phyloP scores from a whole-genome alignment of 208 protist species.

The Endotrypanum monterogeii region DNA sequence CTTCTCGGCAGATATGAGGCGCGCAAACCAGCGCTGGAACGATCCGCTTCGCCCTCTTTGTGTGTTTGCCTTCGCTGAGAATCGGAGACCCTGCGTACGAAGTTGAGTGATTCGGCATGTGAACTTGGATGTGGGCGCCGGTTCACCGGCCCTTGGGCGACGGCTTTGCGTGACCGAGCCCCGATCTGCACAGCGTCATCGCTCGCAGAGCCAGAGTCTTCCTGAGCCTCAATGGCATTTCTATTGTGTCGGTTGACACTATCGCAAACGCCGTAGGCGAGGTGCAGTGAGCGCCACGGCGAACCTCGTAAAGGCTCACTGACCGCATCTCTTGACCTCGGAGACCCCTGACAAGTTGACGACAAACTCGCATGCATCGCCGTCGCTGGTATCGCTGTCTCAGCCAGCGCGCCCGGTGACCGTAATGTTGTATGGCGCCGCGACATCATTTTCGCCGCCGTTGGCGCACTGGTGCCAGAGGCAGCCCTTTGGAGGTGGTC shows the following conservation, averaged over 20 bases:
- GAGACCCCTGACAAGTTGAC: neutral
- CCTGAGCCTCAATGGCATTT: neutral
- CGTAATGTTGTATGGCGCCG: neutral
- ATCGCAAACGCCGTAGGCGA: conserved; percentile 4
- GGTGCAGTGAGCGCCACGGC: conserved; percentile 13
- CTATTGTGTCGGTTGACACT: neutral
- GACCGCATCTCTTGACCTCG: conserved; percentile 8
- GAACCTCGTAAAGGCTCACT: conserved; percentile 23
- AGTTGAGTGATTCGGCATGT: neutral
- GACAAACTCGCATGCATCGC: neutral
- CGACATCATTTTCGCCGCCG: neutral
- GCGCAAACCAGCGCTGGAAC: neutral
- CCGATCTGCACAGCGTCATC: neutral
- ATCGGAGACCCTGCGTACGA: neutral
- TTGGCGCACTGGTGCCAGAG: neutral
- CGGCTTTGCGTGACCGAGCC: neutral
- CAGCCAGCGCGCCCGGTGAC: neutral
- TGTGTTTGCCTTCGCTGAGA: neutral
- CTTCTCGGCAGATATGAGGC: neutral
- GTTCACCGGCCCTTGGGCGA: neutral
- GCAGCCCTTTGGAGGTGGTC: neutral
- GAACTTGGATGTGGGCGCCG: too few species aligned
- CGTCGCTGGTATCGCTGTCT: neutral
- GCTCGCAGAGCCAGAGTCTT: neutral
- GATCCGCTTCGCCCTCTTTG: neutral